Conservation (phyloP, 768 basidiomycete species). For the Mycena leptocephala region DNA sequence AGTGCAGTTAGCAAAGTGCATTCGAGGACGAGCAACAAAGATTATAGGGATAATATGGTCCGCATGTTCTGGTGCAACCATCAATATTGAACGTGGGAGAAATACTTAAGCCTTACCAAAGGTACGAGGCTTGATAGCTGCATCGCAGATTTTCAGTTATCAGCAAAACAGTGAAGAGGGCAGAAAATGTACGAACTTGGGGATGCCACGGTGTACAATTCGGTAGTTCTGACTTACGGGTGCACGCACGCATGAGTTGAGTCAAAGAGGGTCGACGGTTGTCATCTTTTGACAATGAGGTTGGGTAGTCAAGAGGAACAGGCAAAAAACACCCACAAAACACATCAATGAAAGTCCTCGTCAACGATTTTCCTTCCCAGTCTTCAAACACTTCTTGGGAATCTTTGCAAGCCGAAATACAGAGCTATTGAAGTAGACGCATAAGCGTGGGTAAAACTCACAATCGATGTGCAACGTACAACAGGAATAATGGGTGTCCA, state of each 20-base stretch:
- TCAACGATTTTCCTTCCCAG: background rate
- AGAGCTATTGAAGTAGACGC: background rate
- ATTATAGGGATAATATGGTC: background rate
- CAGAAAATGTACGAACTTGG: background rate
- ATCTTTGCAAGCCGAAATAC: conserved; percentile 9
- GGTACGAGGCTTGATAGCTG: background rate
- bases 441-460: background rate
- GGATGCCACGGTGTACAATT: background rate
- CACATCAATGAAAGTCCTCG: background rate
- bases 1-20: too few relatives aligned
- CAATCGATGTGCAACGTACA: background rate
- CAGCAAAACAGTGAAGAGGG: background rate
- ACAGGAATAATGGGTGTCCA: background rate
- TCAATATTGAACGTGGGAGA: background rate
- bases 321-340: background rate
- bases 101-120: background rate
- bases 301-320: background rate
- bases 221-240: background rate
- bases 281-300: background rate
- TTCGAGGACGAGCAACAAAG: too few relatives aligned
- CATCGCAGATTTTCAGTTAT: background rate
- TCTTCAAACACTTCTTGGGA: background rate
- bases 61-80: background rate
- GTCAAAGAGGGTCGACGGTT: background rate
- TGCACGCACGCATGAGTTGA: background rate